Conservation (phyloP, 345 rosid species). For the Eucalyptus guilfoylei region DNA sequence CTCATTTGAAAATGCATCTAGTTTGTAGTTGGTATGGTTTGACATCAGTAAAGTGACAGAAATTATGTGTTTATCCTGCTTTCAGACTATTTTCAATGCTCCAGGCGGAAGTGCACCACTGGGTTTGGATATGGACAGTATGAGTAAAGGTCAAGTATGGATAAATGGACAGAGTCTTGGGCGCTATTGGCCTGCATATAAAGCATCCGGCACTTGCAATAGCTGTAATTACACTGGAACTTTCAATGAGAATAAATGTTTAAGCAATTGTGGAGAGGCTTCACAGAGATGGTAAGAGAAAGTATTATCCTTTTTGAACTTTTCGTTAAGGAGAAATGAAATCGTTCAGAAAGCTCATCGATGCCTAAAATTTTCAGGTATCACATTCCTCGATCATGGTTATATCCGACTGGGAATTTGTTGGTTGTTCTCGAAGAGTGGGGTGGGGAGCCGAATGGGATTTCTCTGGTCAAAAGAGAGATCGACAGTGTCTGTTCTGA, state of each 20-base stretch:
- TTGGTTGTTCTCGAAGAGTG: conserved; percentile 92
- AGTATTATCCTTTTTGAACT: not conserved
- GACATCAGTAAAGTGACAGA: conserved; percentile 75
- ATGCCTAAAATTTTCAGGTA: conserved; percentile 33
- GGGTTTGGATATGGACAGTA: conserved; percentile 87
- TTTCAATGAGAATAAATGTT: conserved; percentile 65
- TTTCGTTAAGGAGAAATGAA: not conserved
- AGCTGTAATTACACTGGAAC: conserved; percentile 66
- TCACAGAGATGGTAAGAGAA: conserved; percentile 78
- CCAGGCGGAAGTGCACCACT: conserved; percentile 77
- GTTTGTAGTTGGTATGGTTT: conserved; percentile 25
- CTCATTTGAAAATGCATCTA: not conserved
- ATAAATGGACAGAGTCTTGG: conserved; percentile 87
- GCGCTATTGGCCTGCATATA: conserved; percentile 92
- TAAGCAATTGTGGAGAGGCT: conserved; percentile 76
- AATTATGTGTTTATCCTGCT: conserved; percentile 54
- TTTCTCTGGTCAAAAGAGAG: conserved; percentile 70
- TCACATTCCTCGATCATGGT: conserved; percentile 89
- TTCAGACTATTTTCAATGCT: conserved; percentile 77
- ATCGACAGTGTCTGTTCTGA: conserved; percentile 81
- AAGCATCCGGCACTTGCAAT: conserved; percentile 65
- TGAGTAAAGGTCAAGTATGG: conserved; percentile 99
- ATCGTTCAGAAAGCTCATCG: not conserved
- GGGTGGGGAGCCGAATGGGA: conserved; percentile 91
- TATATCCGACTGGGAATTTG: conserved; percentile 72